phyloP scores from a whole-genome alignment of 305 asterid genomes.

The Rubia tinctorum region DNA sequence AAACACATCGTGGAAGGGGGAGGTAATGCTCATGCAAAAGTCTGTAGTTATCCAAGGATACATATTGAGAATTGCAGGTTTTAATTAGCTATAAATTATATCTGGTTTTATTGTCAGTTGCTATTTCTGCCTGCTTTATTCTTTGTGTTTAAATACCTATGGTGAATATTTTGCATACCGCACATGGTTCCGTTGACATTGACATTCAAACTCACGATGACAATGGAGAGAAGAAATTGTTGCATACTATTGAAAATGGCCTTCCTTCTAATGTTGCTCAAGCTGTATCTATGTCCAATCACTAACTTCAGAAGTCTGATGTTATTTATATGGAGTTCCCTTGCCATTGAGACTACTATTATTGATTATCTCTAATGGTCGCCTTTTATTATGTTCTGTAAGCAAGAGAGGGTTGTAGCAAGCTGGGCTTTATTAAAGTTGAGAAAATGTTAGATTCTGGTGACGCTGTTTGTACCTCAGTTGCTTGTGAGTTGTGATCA shows the following conservation, averaged over 20 bases:
- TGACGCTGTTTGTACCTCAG: slow-evolving; percentile 81
- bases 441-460: slow-evolving; percentile 70
- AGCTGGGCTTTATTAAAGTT: slow-evolving; percentile 56
- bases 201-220: slow-evolving; percentile 41
- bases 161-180: not conserved
- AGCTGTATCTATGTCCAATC: slow-evolving; percentile 36
- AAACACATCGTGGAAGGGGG: slow-evolving; percentile 99
- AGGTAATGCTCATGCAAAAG: slow-evolving; percentile 49
- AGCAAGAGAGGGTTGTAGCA: slow-evolving; percentile 89
- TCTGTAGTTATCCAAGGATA: not conserved
- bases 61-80: not conserved
- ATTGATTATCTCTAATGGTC: slow-evolving; percentile 85
- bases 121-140: not conserved
- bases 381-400: slow-evolving; percentile 71
- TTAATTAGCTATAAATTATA: not conserved
- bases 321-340: slow-evolving; percentile 75
- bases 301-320: slow-evolving; percentile 39
- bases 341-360: slow-evolving; percentile 54
- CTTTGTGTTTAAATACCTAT: not conserved
- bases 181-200: slow-evolving; percentile 54
- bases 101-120: not conserved
- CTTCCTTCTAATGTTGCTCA: slow-evolving; percentile 44
- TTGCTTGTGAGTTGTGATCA: slow-evolving; percentile 96
- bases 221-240: slow-evolving; percentile 39
- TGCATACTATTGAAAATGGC: slow-evolving; percentile 59